Evolutionary conservation across 2,329 filamentous ascomycete genomes (phyloP).

Genomic region (Beauveria australis): DNA sequence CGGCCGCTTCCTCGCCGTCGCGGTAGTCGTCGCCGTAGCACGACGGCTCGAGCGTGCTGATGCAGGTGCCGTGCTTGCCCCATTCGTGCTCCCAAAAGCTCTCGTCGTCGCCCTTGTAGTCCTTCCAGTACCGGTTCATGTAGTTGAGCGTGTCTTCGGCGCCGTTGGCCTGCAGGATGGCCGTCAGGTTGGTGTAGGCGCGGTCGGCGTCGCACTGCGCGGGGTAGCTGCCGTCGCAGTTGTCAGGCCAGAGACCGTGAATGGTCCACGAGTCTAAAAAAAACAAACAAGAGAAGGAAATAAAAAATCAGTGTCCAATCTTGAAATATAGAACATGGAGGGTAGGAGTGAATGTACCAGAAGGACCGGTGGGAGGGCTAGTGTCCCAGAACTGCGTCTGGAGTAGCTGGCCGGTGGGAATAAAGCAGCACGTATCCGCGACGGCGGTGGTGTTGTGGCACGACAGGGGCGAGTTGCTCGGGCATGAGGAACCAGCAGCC

Average conservation of each 20-base stretch:
- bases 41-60: conserved; percentile 56
- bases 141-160: conserved; percentile 50
- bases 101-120: conserved; percentile 55
- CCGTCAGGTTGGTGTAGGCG: conserved; percentile 56
- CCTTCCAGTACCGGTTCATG: conserved; percentile 67
- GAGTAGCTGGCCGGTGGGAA: conserved; percentile 61
- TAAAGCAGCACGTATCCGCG: conserved; percentile 65
- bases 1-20: conserved; percentile 54
- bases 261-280: conserved; percentile 59
- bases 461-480: conserved; percentile 39
- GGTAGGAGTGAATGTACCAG: conserved; percentile 13
- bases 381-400: conserved; percentile 76
- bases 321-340: background rate
- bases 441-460: conserved; percentile 55
- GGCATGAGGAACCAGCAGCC: conserved; percentile 17
- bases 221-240: conserved; percentile 64
- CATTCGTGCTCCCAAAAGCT: conserved; percentile 68
- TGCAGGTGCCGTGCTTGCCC: conserved; percentile 67
- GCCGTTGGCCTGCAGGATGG: conserved; percentile 47
- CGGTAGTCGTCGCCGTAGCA: conserved; percentile 56
- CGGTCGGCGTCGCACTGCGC: conserved; percentile 54
- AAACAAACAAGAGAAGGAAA: too few species aligned
- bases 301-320: background rate
- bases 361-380: conserved; percentile 53
- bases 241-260: conserved; percentile 60